Percentiles rank a stretch among this genome's conserved stretches.
These are phyloP conservation scores for Coelastrella sp. DNA, from an alignment of 139 green algal species.

Conservation along the genomic window DNA sequence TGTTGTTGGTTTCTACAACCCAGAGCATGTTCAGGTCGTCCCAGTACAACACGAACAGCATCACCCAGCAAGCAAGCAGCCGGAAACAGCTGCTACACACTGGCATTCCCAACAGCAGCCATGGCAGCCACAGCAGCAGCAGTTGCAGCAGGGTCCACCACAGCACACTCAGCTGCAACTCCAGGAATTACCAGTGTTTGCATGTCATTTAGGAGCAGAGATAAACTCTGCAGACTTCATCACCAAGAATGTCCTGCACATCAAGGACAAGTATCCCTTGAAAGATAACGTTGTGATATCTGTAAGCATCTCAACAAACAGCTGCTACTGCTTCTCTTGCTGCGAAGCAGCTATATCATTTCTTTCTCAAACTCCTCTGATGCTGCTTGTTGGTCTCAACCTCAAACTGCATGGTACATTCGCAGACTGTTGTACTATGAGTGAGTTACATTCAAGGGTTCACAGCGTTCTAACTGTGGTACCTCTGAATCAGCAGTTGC, in stretches of 20 bases:
- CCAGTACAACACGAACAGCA: constrained; percentile 31
- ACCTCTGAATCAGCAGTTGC: too few relatives aligned
- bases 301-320: too few relatives aligned
- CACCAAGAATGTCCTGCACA: background rate
- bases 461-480: too few relatives aligned
- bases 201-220: constrained; percentile 23
- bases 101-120: background rate
- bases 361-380: background rate
- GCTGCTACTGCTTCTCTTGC: too few relatives aligned
- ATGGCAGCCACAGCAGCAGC: constrained; percentile 11
- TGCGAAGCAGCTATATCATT: background rate
- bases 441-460: too few relatives aligned
- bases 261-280: background rate
- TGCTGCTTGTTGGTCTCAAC: too few relatives aligned
- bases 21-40: background rate
- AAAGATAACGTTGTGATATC: constrained; percentile 10
- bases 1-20: too few relatives aligned
- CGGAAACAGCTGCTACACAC: background rate
- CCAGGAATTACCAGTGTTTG: constrained; percentile 7
- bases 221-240: background rate
- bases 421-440: too few relatives aligned
- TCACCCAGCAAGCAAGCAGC: background rate
- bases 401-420: background rate
- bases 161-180: too few relatives aligned
- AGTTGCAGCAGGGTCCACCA: constrained; percentile 6